Evolutionary conservation across 2,329 filamentous ascomycete genomes (phyloP).

Genomic region (Septoria petroselini): DNA sequence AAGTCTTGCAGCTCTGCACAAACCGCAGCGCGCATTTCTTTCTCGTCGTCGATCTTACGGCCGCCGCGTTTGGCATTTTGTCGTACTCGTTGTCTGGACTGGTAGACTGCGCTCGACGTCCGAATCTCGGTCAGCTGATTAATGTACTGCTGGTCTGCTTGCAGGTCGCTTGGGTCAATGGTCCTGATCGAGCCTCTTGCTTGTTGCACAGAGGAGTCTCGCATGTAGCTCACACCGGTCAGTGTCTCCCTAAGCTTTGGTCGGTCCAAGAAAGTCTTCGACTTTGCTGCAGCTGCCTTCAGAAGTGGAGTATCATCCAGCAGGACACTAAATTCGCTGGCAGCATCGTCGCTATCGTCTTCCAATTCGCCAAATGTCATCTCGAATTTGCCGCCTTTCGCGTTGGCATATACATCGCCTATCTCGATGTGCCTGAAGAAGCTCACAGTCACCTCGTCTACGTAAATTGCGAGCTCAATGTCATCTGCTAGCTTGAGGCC

Average conservation of each 20-base stretch:
- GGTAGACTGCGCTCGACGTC: conserved; percentile 41
- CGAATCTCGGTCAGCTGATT: conserved; percentile 43
- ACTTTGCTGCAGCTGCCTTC: conserved; percentile 42
- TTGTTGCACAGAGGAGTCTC: conserved; percentile 38
- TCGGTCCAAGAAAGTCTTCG: conserved; percentile 24
- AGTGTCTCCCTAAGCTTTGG: conserved; percentile 36
- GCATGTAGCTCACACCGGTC: conserved; percentile 42
- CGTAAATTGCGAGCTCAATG: conserved; percentile 53
- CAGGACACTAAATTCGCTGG: conserved; percentile 43
- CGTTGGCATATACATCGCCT: conserved; percentile 53
- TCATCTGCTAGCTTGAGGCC: conserved; percentile 51
- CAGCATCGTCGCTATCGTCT: conserved; percentile 38
- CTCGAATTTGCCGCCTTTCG: conserved; percentile 53
- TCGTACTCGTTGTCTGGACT: conserved; percentile 36
- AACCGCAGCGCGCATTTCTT: conserved; percentile 50
- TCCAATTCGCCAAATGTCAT: conserved; percentile 48
- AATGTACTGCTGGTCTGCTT: conserved; percentile 45
- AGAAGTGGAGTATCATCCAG: conserved; percentile 48
- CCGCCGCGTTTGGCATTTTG: conserved; percentile 33
- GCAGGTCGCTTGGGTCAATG: conserved; percentile 46
- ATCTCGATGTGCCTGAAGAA: conserved; percentile 53
- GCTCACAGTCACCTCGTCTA: conserved; percentile 48
- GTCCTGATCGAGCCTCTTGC: conserved; percentile 43
- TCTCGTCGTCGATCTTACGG: conserved; percentile 42
- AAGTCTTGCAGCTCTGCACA: conserved; percentile 49